A percentile compares a stretch with the other conserved stretches of the same genome.
These are phyloP conservation scores for Coemansia sp. DNA, from an alignment of 192 early-diverging fungal genomes.

Conservation along the genomic window DNA sequence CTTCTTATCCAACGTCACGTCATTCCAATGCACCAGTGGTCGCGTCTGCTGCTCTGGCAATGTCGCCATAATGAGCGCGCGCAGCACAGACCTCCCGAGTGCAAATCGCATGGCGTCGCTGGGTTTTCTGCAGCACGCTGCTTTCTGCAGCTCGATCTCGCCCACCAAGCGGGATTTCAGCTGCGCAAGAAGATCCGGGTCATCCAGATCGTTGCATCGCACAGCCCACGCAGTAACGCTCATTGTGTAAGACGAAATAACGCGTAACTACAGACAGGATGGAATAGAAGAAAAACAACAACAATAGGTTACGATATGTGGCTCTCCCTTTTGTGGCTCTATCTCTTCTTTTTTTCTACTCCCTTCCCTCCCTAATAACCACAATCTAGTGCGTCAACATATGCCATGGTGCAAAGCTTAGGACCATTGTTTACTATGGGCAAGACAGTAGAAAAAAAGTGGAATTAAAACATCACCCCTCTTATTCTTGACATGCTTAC, in stretches of 20 bases:
- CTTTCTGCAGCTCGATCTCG: conserved; percentile 5
- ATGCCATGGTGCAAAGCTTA: background rate
- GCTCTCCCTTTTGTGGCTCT: no score
- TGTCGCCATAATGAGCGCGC: conserved; percentile 5
- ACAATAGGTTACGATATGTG: background rate
- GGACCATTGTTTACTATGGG: conserved; percentile 6
- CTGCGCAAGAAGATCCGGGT: background rate
- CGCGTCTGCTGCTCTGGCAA: background rate
- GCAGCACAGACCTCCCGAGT: conserved; percentile 15
- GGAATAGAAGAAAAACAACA: background rate
- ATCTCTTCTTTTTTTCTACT: background rate
- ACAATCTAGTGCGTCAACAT: background rate
- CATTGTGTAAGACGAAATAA: background rate
- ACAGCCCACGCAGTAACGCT: conserved; percentile 6
- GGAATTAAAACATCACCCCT: no score
- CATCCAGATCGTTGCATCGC: background rate
- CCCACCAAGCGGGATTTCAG: conserved; percentile 2
- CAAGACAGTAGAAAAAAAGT: background rate
- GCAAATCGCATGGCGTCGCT: conserved; percentile 39
- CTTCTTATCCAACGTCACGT: conserved; percentile 13
- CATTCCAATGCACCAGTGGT: background rate
- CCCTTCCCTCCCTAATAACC: background rate
- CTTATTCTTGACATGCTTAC: no score
- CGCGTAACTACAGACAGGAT: background rate
- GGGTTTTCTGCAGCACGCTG: conserved; percentile 2